Base-by-base conservation (phyloP, 148 eudicot species). In the Nepenthes gracilis region DNA sequence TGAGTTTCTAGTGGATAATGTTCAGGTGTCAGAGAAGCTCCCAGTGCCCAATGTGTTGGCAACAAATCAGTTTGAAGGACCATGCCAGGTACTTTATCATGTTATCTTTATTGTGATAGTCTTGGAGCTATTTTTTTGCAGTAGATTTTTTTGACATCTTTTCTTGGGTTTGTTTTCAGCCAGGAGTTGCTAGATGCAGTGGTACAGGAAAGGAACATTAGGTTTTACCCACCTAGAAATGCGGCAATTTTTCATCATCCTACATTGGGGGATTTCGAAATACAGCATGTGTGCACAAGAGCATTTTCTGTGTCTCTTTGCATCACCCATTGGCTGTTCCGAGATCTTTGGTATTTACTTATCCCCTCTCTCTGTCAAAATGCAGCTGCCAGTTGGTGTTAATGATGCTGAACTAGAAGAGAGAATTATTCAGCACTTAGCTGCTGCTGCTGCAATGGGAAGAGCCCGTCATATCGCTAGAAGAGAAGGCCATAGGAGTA, bases 31-130 rank as follows among this genome's bases (percentile, higher is more conserved):
- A 92, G 74, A 85, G 98, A 78, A 92, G 98, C 73, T 83, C 98
- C 50, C 90, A 92, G 68, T 92, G 98, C 70, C 98, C 98, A 7
- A 92, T 92, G 98, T 92, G 98, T 63, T 92, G 96, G 96, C 98
- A 88, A 70, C 71, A 94, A 47, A 82, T 92, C 78, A 84, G 85
- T 74, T 54, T 92, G 78, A 92, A 92, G 78, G 98, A 92, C 61
- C 81, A 96, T 57, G 75, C 78, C 73, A 79, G 98, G 90, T 85
- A 56, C 36, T 55, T 64, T 35, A 8, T 40, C 33, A 12, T 4
- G 1, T 8, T 58, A 7, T 47, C 60, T 56, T 23, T 64, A 38
- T 61, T 35, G 34, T 66, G 36, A 45, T 32, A 62, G 36, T 57
- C 13, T 14, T 9, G 10, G 57, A 15, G 4, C 9, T 35, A 6